Percentiles rank a stretch among this genome's conserved stretches.
phyloP scores from a whole-genome alignment of 2,329 filamentous ascomycete genomes.

The Endocalyx cinctus region DNA sequence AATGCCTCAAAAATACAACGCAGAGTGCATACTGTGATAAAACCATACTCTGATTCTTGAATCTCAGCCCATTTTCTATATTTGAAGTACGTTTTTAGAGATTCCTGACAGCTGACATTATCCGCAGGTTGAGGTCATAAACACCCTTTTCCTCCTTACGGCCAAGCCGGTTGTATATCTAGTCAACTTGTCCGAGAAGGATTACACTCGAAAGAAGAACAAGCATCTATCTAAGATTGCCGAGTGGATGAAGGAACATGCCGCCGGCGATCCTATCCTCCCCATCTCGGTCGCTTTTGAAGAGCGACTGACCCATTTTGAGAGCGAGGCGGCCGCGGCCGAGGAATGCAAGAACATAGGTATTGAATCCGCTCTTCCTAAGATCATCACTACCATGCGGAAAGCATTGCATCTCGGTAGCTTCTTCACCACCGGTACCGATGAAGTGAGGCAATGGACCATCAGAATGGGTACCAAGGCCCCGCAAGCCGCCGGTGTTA shows the following conservation, averaged over 20 bases:
- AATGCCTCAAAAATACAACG: constrained; percentile 73
- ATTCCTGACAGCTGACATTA: constrained; percentile 30
- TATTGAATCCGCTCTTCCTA: constrained; percentile 84
- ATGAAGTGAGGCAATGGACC: constrained; percentile 98
- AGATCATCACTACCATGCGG: constrained; percentile 90
- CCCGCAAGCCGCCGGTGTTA: constrained; percentile 95
- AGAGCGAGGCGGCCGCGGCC: constrained; percentile 67
- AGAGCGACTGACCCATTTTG: constrained; percentile 80
- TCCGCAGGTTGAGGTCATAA: constrained; percentile 88
- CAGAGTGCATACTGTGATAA: constrained; percentile 86
- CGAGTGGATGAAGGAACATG: constrained; percentile 92
- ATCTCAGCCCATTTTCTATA: too few species aligned
- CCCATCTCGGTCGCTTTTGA: constrained; percentile 91
- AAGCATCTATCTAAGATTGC: constrained; percentile 93
- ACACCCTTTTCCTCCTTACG: constrained; percentile 88
- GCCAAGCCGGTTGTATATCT: constrained; percentile 97
- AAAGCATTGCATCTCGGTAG: constrained; percentile 83
- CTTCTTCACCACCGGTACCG: constrained; percentile 95
- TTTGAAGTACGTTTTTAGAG: too few species aligned
- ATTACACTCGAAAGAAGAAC: constrained; percentile 99
- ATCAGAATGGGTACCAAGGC: constrained; percentile 94
- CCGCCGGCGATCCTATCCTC: constrained; percentile 82
- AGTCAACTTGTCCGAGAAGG: constrained; percentile 93
- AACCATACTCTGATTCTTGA: constrained; percentile 71
- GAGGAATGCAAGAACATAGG: constrained; percentile 88